Percentiles rank a stretch among this genome's conserved stretches.
Conservation (phyloP, 2,329 filamentous ascomycete species). For the Penicillium sp. region DNA sequence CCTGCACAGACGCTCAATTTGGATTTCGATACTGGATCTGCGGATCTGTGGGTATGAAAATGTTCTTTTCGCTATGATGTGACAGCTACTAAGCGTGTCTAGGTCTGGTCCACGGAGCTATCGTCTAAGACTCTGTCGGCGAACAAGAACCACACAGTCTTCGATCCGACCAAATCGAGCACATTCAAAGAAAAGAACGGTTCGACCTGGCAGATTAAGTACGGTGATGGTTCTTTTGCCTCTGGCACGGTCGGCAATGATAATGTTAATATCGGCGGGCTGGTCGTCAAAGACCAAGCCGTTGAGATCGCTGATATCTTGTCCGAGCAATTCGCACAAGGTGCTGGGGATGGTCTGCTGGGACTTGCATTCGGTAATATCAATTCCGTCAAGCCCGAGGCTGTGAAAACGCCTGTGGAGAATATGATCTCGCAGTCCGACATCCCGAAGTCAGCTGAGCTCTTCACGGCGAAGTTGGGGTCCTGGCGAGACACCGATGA, state of each 20-base stretch:
- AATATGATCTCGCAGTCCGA: slow-evolving; percentile 63
- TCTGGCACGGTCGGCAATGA: slow-evolving; percentile 65
- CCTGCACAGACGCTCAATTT: slow-evolving; percentile 61
- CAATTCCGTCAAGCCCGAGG: slow-evolving; percentile 58
- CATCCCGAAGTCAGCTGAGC: slow-evolving; percentile 52
- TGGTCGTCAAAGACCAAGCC: slow-evolving; percentile 60
- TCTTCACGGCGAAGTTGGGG: slow-evolving; percentile 65
- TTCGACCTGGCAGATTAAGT: slow-evolving; percentile 63
- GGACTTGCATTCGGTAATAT: slow-evolving; percentile 64
- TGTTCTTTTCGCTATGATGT: background rate
- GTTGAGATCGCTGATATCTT: slow-evolving; percentile 62
- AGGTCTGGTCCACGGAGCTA: slow-evolving; percentile 57
- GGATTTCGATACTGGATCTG: slow-evolving; percentile 69
- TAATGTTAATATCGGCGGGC: slow-evolving; percentile 58
- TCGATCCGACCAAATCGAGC: slow-evolving; percentile 59
- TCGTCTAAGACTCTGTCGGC: slow-evolving; percentile 35
- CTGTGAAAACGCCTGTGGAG: slow-evolving; percentile 62
- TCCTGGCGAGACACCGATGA: slow-evolving; percentile 51
- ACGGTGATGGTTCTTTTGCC: slow-evolving; percentile 66
- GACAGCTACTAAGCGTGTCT: slow-evolving; percentile 11
- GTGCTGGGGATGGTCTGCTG: slow-evolving; percentile 62
- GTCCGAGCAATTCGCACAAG: slow-evolving; percentile 56
- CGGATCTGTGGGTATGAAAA: slow-evolving; percentile 64
- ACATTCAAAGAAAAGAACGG: slow-evolving; percentile 54
- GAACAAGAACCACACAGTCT: slow-evolving; percentile 52